Evolutionary conservation across 257 asterid species (phyloP), one percentile per base, ranked within the genome.

Genomic region (Rhazya stricta): DNA sequence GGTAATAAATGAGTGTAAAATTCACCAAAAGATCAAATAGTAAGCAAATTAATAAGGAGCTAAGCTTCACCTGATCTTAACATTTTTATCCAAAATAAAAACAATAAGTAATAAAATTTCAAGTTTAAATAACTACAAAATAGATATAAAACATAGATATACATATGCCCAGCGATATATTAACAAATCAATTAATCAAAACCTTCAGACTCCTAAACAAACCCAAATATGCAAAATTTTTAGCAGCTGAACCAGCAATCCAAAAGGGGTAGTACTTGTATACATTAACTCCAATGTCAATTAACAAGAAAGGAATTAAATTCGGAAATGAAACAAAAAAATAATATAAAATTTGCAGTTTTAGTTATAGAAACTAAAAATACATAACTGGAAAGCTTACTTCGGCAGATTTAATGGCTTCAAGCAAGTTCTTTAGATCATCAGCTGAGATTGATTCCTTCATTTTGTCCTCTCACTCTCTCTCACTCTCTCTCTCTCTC

Each of bases 351-450:
- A 7, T 21, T 19, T 30, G 50, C 27, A 18, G 53, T 48, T 32
- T 48, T 71, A 70, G 37, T 27, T n/a, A 6, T 27, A 37, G 30
- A 75, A 25, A 63, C 11, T 13, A 42, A 81, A 77, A 65, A 16
- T 50, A 37, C 27, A 70, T 5, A 9, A 30, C 43, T 19, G 78
- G 50, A 79, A 76, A 81, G 65, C 88, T 90, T 76, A 79, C 98
- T 79, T 89, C 97, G 11, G 97, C 86, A 34, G 93, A 78, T 86
- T 80, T 86, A 76, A 91, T 87, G 58, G 90, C 89, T 65, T 88
- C 88, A 3, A 94, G 84, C 53, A 91, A 79, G 82, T 77, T 67
- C 79, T 81, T 84, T 68, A 85, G 71, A 67, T 88, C 87, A 71
- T 74, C 68, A 42, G 82, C 80, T 46, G 92, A 67, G 75, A 74